A percentile compares a stretch with the other conserved stretches of the same genome.
Evolutionary conservation across 306 rosid species (phyloP).

Genomic region (Fragaria iinumae): DNA sequence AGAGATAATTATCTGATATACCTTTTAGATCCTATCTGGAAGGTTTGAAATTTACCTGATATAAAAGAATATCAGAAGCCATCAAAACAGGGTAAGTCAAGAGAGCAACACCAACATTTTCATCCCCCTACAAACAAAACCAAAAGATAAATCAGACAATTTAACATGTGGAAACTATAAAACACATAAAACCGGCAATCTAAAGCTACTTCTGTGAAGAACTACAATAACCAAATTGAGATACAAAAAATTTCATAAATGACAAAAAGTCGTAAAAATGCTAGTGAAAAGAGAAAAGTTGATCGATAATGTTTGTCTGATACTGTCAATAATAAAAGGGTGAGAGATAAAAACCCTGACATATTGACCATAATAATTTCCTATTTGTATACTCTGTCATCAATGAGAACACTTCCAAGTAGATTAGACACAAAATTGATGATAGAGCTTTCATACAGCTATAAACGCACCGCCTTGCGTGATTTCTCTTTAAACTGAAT

Average conservation of each 20-base stretch:
- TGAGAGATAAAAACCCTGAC: background rate
- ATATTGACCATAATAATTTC: slow-evolving; percentile 1
- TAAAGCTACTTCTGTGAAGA: background rate
- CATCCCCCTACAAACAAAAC: slow-evolving; percentile 73
- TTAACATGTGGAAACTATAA: slow-evolving; percentile 1
- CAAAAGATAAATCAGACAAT: slow-evolving; percentile 26
- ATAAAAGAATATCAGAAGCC: slow-evolving; percentile 98
- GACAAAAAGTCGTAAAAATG: background rate
- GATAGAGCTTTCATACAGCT: slow-evolving; percentile 46
- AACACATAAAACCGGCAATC: slow-evolving; percentile 1
- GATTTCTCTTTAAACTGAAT: slow-evolving; percentile 99
- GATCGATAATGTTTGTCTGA: background rate
- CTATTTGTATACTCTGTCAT: background rate
- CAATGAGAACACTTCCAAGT: background rate
- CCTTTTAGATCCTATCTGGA: slow-evolving; percentile 10
- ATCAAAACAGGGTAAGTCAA: slow-evolving; percentile 97
- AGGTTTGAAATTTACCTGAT: slow-evolving; percentile 62
- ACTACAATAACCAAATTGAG: background rate
- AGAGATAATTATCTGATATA: background rate
- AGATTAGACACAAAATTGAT: slow-evolving; percentile 15
- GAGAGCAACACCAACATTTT: slow-evolving; percentile 93
- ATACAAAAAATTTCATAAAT: background rate
- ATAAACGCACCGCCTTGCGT: slow-evolving; percentile 86
- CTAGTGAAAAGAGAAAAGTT: background rate
- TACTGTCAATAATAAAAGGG: background rate